phyloP scores from a whole-genome alignment of 139 green algal species.

The Nannochloris sp. region DNA sequence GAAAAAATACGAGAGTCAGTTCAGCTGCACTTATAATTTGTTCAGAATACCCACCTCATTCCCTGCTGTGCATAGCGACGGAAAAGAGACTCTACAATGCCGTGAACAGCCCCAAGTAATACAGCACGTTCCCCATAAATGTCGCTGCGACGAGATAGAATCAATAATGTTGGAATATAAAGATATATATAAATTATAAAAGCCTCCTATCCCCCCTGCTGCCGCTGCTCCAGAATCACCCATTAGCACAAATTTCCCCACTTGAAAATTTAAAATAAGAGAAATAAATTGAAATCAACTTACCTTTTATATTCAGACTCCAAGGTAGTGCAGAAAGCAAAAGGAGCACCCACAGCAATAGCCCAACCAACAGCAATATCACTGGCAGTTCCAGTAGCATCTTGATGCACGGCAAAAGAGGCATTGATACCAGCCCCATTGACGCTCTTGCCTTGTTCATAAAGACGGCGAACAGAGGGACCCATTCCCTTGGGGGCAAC shows the following conservation, averaged over 20 bases:
- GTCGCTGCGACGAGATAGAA: constrained; percentile 41
- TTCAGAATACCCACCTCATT: constrained; percentile 46
- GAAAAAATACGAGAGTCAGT: neutral
- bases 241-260: neutral
- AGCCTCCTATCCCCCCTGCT: neutral
- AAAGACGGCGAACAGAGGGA: constrained; percentile 92
- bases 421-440: constrained; percentile 99
- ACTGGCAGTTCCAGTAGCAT: constrained; percentile 86
- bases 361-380: constrained; percentile 98
- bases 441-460: constrained; percentile 97
- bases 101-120: constrained; percentile 96
- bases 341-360: constrained; percentile 90
- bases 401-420: constrained; percentile 98
- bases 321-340: constrained; percentile 96
- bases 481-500: constrained; percentile 99
- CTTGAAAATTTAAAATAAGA: neutral
- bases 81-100: constrained; percentile 96
- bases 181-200: neutral
- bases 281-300: neutral
- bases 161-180: too few species aligned
- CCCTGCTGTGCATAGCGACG: constrained; percentile 74
- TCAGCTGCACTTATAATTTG: too few species aligned
- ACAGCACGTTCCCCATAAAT: constrained; percentile 98
- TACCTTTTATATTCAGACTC: constrained; percentile 95
- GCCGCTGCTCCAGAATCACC: neutral